phyloP scores from a whole-genome alignment of 2,329 filamentous ascomycete genomes.

The Arachnopeziza araneosa region DNA sequence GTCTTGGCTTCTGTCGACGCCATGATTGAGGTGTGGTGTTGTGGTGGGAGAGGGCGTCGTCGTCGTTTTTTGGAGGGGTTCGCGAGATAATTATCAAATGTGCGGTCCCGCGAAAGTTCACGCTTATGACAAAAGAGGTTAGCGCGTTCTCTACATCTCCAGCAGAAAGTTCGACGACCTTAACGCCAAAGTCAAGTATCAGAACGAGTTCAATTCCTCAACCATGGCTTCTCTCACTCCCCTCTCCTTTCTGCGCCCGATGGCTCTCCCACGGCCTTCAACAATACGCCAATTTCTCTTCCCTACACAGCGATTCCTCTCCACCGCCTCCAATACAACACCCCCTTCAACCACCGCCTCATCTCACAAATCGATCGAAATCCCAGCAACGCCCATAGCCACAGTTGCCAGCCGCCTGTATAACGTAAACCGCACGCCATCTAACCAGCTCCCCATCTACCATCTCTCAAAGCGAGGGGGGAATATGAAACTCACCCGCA shows the following conservation, averaged over 20 bases:
- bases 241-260: conserved; percentile 27
- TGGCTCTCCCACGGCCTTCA: conserved; percentile 23
- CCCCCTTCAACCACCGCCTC: conserved; percentile 8
- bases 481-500: conserved; percentile 64
- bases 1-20: conserved; percentile 43
- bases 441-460: conserved; percentile 73
- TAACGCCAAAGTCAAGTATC: not conserved
- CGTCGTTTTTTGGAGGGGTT: conserved; percentile 9
- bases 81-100: conserved; percentile 5
- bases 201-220: not conserved
- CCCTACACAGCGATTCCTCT: not conserved
- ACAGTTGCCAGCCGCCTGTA: not conserved
- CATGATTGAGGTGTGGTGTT: conserved; percentile 37
- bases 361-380: conserved; percentile 6
- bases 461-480: conserved; percentile 66
- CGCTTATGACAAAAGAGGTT: conserved; percentile 5
- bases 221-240: conserved; percentile 18
- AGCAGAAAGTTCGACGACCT: not conserved
- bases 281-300: conserved; percentile 17
- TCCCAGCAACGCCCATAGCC: conserved; percentile 17
- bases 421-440: conserved; percentile 64
- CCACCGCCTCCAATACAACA: conserved; percentile 4
- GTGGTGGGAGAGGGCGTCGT: conserved; percentile 6
- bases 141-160: conserved; percentile 8
- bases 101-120: conserved; percentile 2